Conservation (phyloP, 148 eudicot species). For the Persicaria maculosa region DNA sequence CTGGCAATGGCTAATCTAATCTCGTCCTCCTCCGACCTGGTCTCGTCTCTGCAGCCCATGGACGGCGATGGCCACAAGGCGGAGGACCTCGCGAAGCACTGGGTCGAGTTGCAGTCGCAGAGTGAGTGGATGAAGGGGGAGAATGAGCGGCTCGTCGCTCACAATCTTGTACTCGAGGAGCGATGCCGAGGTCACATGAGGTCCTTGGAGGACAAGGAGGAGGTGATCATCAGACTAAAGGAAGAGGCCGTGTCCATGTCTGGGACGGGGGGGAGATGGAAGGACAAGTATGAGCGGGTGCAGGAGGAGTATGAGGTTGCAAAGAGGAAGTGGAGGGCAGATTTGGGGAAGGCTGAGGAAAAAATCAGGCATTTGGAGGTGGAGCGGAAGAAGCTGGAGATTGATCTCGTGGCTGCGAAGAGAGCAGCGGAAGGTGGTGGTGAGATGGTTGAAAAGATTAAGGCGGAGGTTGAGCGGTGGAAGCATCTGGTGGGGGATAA, state of each 20-base stretch:
- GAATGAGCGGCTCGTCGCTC: neutral
- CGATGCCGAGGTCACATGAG: neutral
- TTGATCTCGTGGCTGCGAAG: neutral
- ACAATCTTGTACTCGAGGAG: constrained; percentile 2
- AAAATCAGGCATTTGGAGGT: neutral
- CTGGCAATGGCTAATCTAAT: neutral
- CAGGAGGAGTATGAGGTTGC: neutral
- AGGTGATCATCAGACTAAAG: neutral
- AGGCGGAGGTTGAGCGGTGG: neutral
- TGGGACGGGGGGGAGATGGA: neutral
- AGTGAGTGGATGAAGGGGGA: neutral
- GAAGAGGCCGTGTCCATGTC: neutral
- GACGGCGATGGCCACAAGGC: neutral
- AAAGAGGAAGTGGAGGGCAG: neutral
- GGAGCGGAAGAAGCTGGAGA: constrained; percentile 10
- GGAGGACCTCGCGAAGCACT: neutral
- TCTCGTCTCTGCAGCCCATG: constrained; percentile 1
- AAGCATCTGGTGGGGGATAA: neutral
- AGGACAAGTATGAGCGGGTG: neutral
- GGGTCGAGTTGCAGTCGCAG: neutral
- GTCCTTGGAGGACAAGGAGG: neutral
- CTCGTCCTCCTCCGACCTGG: neutral
- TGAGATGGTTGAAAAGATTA: neutral
- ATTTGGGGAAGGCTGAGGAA: neutral
- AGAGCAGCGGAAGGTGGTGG: neutral